A percentile compares a stretch with the other conserved stretches of the same genome.
These are phyloP conservation scores for Avena insularis DNA, from an alignment of 176 grass and related monocot species.

Conservation along the genomic window DNA sequence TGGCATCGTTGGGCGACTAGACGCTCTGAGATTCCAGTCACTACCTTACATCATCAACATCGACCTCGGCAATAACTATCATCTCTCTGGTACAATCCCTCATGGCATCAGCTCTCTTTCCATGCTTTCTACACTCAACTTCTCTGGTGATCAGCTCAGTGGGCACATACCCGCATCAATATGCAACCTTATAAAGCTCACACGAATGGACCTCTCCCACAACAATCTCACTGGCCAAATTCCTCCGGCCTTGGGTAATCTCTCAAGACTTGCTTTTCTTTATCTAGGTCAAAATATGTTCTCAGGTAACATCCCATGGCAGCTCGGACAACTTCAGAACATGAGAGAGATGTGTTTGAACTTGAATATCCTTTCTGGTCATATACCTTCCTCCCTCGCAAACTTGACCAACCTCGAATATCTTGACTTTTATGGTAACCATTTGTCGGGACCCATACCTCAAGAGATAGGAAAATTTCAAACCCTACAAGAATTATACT, in stretches of 20 bases:
- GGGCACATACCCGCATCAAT: background rate
- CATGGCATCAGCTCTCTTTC: background rate
- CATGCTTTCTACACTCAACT: background rate
- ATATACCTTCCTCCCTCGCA: conserved; percentile 21
- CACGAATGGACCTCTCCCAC: background rate
- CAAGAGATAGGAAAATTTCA: too few relatives aligned
- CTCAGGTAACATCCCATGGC: background rate
- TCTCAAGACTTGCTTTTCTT: background rate
- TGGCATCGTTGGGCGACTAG: too few relatives aligned
- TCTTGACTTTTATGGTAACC: background rate
- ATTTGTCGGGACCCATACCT: too few relatives aligned
- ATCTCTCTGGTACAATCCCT: background rate
- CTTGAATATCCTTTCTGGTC: background rate
- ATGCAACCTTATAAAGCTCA: background rate
- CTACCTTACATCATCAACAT: too few relatives aligned
- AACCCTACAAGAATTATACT: too few relatives aligned
- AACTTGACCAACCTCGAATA: conserved; percentile 12
- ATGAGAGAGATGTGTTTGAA: background rate
- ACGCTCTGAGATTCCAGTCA: too few relatives aligned
- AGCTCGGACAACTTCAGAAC: background rate
- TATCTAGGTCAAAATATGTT: background rate
- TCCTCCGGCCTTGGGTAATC: conserved; percentile 26
- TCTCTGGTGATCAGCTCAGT: background rate
- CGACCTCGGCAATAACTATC: too few relatives aligned
- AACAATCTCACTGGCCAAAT: conserved; percentile 33